Evolutionary conservation across 805 yeast genomes (phyloP).

Genomic region (Metschnikowia reukaufii): DNA sequence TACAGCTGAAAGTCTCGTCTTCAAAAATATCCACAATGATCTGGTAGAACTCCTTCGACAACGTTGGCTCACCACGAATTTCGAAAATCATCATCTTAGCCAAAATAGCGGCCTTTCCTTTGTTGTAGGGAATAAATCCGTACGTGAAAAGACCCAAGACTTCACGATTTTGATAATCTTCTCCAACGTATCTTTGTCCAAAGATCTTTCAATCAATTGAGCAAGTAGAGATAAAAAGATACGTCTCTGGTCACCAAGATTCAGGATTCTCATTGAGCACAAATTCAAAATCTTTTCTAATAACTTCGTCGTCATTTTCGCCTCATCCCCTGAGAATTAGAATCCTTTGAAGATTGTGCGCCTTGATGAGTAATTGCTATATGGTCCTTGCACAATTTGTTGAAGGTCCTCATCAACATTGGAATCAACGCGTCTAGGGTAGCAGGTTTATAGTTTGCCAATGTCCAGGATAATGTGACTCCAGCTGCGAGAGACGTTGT

Average conservation of each 20-base stretch:
- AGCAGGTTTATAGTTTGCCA: slow-evolving; percentile 71
- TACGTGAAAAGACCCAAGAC: slow-evolving; percentile 83
- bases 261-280: slow-evolving; percentile 76
- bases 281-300: slow-evolving; percentile 75
- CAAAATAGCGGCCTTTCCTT: slow-evolving; percentile 95
- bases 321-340: slow-evolving; percentile 61
- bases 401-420: slow-evolving; percentile 79
- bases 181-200: slow-evolving; percentile 70
- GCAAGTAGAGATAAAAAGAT: slow-evolving; percentile 83
- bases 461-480: slow-evolving; percentile 77
- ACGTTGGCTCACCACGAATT: slow-evolving; percentile 76
- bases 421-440: slow-evolving; percentile 75
- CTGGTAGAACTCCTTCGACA: slow-evolving; percentile 76
- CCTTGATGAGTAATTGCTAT: slow-evolving; percentile 60
- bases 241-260: slow-evolving; percentile 91
- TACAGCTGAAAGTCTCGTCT: slow-evolving; percentile 69
- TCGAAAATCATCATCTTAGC: slow-evolving; percentile 94
- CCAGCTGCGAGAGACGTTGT: slow-evolving; percentile 85
- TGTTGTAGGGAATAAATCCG: slow-evolving; percentile 86
- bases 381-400: slow-evolving; percentile 87
- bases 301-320: slow-evolving; percentile 73
- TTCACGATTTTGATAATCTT: slow-evolving; percentile 77
- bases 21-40: slow-evolving; percentile 87
- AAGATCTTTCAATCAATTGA: slow-evolving; percentile 84
- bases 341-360: slow-evolving; percentile 29